phyloP scores from a whole-genome alignment of 164 flowering plant species.

The Piper longum region DNA sequence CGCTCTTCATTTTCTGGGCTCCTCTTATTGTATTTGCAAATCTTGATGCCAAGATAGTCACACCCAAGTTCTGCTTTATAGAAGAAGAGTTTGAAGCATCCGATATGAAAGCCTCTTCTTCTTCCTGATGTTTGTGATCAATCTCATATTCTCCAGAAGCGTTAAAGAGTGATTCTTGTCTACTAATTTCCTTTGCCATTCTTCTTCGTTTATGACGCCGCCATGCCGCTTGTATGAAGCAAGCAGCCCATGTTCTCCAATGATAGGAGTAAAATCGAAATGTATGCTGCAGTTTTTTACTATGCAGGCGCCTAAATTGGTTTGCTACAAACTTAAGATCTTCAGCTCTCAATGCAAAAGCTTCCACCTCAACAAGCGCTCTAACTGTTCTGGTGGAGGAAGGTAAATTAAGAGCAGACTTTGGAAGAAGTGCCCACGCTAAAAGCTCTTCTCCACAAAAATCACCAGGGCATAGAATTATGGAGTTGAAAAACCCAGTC shows the following conservation, averaged over 20 bases:
- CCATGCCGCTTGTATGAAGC: slow-evolving; percentile 97
- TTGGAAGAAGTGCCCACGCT: slow-evolving; percentile 78
- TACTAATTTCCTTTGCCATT: slow-evolving; percentile 30
- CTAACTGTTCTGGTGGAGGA: slow-evolving; percentile 77
- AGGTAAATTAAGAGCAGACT: slow-evolving; percentile 56
- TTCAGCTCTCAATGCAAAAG: slow-evolving; percentile 73
- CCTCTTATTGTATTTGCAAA: slow-evolving; percentile 76
- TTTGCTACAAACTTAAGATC: slow-evolving; percentile 88
- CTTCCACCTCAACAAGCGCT: slow-evolving; percentile 73
- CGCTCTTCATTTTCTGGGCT: slow-evolving; percentile 42
- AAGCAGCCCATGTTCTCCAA: slow-evolving; percentile 99
- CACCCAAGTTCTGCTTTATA: slow-evolving; percentile 34
- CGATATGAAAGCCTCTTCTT: slow-evolving; percentile 18
- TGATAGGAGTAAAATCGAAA: slow-evolving; percentile 85
- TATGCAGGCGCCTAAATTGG: slow-evolving; percentile 80
- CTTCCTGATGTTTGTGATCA: slow-evolving; percentile 16
- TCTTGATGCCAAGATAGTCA: slow-evolving; percentile 58
- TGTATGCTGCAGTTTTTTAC: slow-evolving; percentile 83
- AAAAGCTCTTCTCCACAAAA: slow-evolving; percentile 92
- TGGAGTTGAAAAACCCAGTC: slow-evolving; percentile 81
- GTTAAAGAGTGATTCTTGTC: slow-evolving; percentile 30
- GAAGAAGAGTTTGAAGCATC: slow-evolving; percentile 20
- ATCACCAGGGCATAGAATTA: slow-evolving; percentile 66
- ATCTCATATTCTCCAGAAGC: slow-evolving; percentile 13
- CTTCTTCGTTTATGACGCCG: slow-evolving; percentile 44